Evolutionary conservation across 345 rosid species (phyloP), one percentile per base, ranked within the genome.

Genomic region (Tarenaya hassleriana): DNA sequence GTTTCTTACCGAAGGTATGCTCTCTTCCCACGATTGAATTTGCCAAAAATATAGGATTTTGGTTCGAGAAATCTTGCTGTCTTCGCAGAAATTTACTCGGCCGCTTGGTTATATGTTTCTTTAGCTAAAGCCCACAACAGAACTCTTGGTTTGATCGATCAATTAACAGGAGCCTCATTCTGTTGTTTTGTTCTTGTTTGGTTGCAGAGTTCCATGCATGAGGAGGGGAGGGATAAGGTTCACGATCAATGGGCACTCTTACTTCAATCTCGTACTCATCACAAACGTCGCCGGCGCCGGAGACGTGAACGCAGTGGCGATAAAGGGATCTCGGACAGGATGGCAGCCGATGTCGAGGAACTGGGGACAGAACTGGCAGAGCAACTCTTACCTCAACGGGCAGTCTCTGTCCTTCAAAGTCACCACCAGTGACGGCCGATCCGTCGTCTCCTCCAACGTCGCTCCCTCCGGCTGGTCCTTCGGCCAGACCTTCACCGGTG

Each of bases 301-400:
- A 62, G 88, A 79, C 2, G 66, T 82, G 34, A 66, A 80, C 0
- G 64, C 38, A 0, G 90, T 84, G 1, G 79, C 77, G 77, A 64
- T 88, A 14, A 81, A 63, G 71, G 88, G 90, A 4, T 84, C 90
- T 45, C 58, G 74, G 17, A 79, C 71, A 10, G 50, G 47, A 41
- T 82, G 94, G 94, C 75, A 77, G 47, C 27, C 41, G 16, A 82
- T 84, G 76, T 71, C 85, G 5, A 88, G 94, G 60, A 88, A 88
- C 16, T 88, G 82, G 94, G 96, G 90, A 20, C 73, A 56, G 5
- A 78, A 82, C 41, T 84, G 74, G 77, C 94, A 79, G 58, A 81
- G 94, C 52, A 60, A 71, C 2, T 70, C 71, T 49, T 82, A 75
- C 51, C 80, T 81, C 41, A 84, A 78, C 14, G 86, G 84, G 4